Conservation (phyloP, 192 early-diverging fungal genomes). For the Chytriomyces hyalinus region DNA sequence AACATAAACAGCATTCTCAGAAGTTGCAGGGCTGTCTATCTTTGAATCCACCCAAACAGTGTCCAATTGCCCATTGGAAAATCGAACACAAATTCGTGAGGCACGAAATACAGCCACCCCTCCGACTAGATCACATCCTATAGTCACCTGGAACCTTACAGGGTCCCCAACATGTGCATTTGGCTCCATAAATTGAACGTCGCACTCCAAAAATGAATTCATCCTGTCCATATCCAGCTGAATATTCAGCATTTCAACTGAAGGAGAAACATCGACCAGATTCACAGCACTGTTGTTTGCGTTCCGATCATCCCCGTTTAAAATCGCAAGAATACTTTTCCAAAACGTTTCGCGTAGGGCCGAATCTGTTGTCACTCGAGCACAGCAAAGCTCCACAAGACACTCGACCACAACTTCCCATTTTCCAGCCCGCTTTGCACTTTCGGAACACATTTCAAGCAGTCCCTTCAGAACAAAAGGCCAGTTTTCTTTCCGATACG, state of each 20-base stretch:
- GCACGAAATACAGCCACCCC: conserved; percentile 61
- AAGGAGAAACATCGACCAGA: neutral
- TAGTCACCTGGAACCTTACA: conserved; percentile 64
- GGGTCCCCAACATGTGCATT: conserved; percentile 62
- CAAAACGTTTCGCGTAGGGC: conserved; percentile 25
- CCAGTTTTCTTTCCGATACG: conserved; percentile 89
- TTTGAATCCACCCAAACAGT: conserved; percentile 53
- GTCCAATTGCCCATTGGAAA: conserved; percentile 65
- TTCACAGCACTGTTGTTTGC: neutral
- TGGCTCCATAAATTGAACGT: conserved; percentile 41
- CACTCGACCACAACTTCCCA: conserved; percentile 69
- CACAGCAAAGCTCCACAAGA: conserved; percentile 74
- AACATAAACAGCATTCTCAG: conserved; percentile 18
- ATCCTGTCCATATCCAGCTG: conserved; percentile 68
- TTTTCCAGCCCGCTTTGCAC: conserved; percentile 70
- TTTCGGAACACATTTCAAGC: conserved; percentile 65
- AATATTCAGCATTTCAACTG: conserved; percentile 12
- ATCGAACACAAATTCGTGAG: conserved; percentile 57
- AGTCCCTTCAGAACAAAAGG: conserved; percentile 70
- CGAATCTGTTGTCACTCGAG: conserved; percentile 31
- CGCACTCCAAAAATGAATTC: conserved; percentile 61
- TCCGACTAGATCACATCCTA: neutral
- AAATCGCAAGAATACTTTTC: conserved; percentile 36
- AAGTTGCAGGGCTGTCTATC: neutral
- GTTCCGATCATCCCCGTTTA: conserved; percentile 36